Percentiles rank a stretch among this genome's conserved stretches.
These are phyloP conservation scores for Candida maris DNA, from an alignment of 805 yeast species.

Conservation along the genomic window DNA sequence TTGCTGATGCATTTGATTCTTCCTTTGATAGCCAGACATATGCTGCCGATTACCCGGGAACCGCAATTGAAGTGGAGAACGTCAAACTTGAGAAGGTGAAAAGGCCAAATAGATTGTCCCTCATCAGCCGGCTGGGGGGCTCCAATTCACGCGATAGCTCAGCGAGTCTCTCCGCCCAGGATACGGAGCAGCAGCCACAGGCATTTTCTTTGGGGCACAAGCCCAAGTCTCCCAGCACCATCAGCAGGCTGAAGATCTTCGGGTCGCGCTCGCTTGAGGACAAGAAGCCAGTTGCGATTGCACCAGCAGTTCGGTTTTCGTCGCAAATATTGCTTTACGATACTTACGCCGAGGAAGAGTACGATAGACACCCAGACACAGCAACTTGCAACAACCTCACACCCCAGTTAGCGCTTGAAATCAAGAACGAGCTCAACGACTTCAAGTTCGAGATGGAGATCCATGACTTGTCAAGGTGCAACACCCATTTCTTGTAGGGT, in stretches of 20 bases:
- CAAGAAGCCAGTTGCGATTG: conserved; percentile 7
- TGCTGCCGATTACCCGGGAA: too few species aligned
- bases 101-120: conserved; percentile 16
- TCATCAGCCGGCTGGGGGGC: conserved; percentile 11
- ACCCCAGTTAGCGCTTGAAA: conserved; percentile 79
- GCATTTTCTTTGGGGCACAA: conserved; percentile 9
- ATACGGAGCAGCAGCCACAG: not conserved
- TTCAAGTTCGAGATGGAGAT: conserved; percentile 78
- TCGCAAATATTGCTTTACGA: conserved; percentile 80
- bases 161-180: not conserved
- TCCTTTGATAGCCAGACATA: not conserved
- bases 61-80: not conserved
- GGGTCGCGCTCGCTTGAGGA: conserved; percentile 12
- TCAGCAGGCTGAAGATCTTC: conserved; percentile 15
- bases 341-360: conserved; percentile 77
- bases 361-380: conserved; percentile 88
- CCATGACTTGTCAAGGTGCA: conserved; percentile 72
- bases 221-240: conserved; percentile 20
- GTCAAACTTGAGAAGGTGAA: conserved; percentile 3
- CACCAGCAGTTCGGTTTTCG: conserved; percentile 52
- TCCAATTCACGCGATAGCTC: conserved; percentile 3
- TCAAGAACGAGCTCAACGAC: conserved; percentile 78
- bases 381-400: conserved; percentile 92
- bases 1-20: conserved; percentile 10
- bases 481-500: conserved; percentile 77